Evolutionary conservation across 1,139 yeast species (phyloP).

Genomic region (Fermentozyma sake): DNA sequence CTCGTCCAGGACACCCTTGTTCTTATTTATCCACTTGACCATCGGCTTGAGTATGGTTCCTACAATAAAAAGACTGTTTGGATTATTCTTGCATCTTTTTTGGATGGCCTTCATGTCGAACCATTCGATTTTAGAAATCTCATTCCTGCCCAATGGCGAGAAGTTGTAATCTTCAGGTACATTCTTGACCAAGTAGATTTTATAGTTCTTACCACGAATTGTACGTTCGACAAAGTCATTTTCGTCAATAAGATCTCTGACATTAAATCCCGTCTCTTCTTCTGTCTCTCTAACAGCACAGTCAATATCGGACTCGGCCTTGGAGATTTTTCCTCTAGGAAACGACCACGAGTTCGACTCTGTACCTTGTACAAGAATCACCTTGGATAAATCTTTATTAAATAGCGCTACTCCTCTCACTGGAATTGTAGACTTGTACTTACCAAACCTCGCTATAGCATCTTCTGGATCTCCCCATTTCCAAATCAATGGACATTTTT

Average conservation of each 20-base stretch:
- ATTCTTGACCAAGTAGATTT: constrained; percentile 72
- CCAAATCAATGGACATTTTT: constrained; percentile 82
- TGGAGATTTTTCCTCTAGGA: constrained; percentile 95
- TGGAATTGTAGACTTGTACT: constrained; percentile 86
- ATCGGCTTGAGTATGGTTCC: constrained; percentile 60
- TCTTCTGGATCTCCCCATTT: constrained; percentile 78
- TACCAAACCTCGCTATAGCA: constrained; percentile 71
- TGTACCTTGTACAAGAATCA: constrained; percentile 79
- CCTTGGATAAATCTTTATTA: constrained; percentile 64
- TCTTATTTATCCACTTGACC: constrained; percentile 50
- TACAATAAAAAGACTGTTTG: constrained; percentile 52
- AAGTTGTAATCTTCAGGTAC: constrained; percentile 76
- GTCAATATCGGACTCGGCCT: constrained; percentile 83
- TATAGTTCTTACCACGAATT: constrained; percentile 77
- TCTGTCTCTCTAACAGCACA: constrained; percentile 93
- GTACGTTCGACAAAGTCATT: constrained; percentile 79
- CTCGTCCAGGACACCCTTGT: constrained; percentile 51
- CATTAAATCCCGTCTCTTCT: constrained; percentile 95
- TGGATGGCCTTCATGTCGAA: constrained; percentile 35
- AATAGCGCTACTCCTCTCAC: constrained; percentile 94
- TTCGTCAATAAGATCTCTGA: constrained; percentile 59
- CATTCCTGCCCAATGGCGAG: constrained; percentile 80
- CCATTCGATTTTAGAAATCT: constrained; percentile 60
- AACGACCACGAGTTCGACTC: constrained; percentile 90
- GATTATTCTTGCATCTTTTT: constrained; percentile 35